These are phyloP conservation scores for Marasmius fiardii DNA, from an alignment of 1,284 basidiomycete species.

Conservation along the genomic window DNA sequence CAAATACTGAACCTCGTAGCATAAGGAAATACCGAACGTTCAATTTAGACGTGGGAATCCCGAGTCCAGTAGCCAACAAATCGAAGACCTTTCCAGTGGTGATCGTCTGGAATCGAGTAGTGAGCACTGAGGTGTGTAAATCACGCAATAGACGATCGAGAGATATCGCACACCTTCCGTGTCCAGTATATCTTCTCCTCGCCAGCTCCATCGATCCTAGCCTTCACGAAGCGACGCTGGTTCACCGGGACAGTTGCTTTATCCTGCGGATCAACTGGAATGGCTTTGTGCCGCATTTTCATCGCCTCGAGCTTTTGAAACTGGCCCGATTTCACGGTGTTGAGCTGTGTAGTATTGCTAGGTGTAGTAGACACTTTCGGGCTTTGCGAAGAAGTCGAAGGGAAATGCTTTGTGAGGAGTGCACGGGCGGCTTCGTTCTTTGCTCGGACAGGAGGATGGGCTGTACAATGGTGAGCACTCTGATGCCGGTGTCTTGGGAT, in stretches of 20 bases:
- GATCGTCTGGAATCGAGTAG: constrained; percentile 30
- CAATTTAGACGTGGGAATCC: constrained; percentile 23
- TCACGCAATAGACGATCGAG: constrained; percentile 11
- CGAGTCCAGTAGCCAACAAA: constrained; percentile 34
- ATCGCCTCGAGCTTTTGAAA: constrained; percentile 59
- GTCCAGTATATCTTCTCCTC: constrained; percentile 61
- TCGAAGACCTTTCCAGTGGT: constrained; percentile 49
- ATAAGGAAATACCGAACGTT: neutral
- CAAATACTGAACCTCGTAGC: neutral
- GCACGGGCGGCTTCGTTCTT: constrained; percentile 50
- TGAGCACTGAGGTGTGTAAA: constrained; percentile 9
- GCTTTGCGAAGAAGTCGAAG: constrained; percentile 19
- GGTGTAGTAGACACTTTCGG: constrained; percentile 23
- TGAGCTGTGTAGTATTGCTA: constrained; percentile 41
- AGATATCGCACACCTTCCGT: constrained; percentile 47
- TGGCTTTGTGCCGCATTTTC: constrained; percentile 69
- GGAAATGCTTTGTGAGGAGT: constrained; percentile 54
- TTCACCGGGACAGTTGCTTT: constrained; percentile 41
- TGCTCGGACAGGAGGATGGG: constrained; percentile 15
- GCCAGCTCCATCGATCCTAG: constrained; percentile 26
- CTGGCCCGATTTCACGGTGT: constrained; percentile 43
- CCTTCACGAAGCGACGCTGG: constrained; percentile 56
- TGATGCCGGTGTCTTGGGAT: constrained; percentile 55
- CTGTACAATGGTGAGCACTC: constrained; percentile 49
- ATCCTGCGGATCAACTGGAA: constrained; percentile 58